Evolutionary conservation across 768 basidiomycete genomes (phyloP).

Genomic region (Gautieria morchelliformis): DNA sequence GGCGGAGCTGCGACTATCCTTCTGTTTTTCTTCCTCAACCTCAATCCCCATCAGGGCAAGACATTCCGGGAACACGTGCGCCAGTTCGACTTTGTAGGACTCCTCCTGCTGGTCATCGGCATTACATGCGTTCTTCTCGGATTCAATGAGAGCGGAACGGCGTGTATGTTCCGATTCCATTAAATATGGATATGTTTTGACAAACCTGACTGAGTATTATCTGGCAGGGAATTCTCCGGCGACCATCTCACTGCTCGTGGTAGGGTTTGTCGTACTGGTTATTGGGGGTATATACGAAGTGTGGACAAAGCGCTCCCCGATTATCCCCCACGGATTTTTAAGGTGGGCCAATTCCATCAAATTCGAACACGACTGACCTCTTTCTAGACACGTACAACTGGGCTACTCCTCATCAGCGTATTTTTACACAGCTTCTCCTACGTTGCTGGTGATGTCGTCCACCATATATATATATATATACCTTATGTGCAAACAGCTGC

Average conservation of each 20-base stretch:
- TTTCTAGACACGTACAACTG: conserved; percentile 61
- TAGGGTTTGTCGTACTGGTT: conserved; percentile 48
- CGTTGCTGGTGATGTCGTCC: conserved; percentile 35
- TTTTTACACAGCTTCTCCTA: conserved; percentile 60
- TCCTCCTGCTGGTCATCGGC: conserved; percentile 51
- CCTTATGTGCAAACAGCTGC: conserved; percentile 10
- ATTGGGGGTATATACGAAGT: conserved; percentile 46
- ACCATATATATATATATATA: neutral
- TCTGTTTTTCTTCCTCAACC: conserved; percentile 65
- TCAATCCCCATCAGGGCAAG: conserved; percentile 63
- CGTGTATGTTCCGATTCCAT: conserved; percentile 36
- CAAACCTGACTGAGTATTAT: neutral
- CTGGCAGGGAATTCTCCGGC: conserved; percentile 53
- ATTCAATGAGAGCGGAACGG: conserved; percentile 58
- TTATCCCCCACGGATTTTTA: conserved; percentile 67
- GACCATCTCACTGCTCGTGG: conserved; percentile 53
- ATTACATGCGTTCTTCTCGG: conserved; percentile 64
- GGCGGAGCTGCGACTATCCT: conserved; percentile 54
- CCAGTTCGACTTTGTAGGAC: conserved; percentile 67
- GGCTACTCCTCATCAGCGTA: conserved; percentile 42
- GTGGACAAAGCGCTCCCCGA: conserved; percentile 54
- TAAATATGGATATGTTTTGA: neutral
- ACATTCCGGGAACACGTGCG: conserved; percentile 46
- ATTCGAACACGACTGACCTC: neutral
- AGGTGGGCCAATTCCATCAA: conserved; percentile 26